A percentile compares a stretch with the other conserved stretches of the same genome.
Conservation (phyloP, 1,284 basidiomycete species). For the Boletus mariae region DNA sequence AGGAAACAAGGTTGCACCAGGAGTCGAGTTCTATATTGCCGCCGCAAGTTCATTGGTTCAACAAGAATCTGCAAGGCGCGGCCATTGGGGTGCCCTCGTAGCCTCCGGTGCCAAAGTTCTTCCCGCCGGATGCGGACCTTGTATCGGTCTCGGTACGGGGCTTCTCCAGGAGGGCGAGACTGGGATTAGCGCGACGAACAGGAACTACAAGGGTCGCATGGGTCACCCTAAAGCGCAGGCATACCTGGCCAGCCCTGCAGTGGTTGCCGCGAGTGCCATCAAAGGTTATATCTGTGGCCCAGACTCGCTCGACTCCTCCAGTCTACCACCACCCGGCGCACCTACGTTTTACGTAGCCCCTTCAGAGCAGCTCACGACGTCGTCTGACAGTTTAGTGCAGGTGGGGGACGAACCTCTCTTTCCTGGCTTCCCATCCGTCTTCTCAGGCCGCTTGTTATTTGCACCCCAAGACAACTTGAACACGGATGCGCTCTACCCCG, state of each 20-base stretch:
- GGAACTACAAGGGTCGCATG: conserved; percentile 99
- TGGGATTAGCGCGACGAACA: conserved; percentile 96
- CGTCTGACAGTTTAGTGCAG: conserved; percentile 26
- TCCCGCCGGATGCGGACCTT: conserved; percentile 96
- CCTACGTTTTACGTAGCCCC: conserved; percentile 60
- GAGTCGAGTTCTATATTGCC: conserved; percentile 97
- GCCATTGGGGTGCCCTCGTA: conserved; percentile 88
- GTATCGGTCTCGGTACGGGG: conserved; percentile 94
- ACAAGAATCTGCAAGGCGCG: conserved; percentile 79
- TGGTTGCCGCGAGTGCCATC: conserved; percentile 93
- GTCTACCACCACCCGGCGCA: conserved; percentile 51
- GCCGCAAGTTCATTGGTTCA: conserved; percentile 93
- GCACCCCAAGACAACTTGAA: conserved; percentile 97
- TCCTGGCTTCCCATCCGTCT: conserved; percentile 78
- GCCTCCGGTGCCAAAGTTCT: conserved; percentile 88
- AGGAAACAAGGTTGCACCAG: conserved; percentile 81
- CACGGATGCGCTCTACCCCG: conserved; percentile 98
- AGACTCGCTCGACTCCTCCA: conserved; percentile 56
- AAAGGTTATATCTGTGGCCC: conserved; percentile 92
- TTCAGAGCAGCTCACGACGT: conserved; percentile 27
- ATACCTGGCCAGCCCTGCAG: conserved; percentile 94
- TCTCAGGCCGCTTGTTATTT: conserved; percentile 86
- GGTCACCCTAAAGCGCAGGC: conserved; percentile 93
- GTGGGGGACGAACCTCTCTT: conserved; percentile 58
- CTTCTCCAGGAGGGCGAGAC: conserved; percentile 91